Percentiles rank a stretch among this genome's conserved stretches.
Evolutionary conservation across 805 yeast species (phyloP).

Genomic region (Saturnispora mendoncae): DNA sequence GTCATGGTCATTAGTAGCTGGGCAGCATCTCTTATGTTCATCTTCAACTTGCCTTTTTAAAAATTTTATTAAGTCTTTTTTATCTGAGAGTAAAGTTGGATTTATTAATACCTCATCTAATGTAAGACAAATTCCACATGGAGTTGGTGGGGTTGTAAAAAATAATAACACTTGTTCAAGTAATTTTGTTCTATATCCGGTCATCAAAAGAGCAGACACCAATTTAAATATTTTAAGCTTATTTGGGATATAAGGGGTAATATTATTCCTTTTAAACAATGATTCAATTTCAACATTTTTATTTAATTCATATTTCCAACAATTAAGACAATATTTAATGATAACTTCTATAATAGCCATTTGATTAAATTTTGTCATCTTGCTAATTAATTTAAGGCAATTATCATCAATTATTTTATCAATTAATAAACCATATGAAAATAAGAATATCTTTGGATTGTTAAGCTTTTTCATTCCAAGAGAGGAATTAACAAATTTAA

Average conservation of each 20-base stretch:
- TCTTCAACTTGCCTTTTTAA: slow-evolving; percentile 15
- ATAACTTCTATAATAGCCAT: slow-evolving; percentile 33
- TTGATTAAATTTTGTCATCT: slow-evolving; percentile 14
- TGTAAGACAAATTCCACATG: slow-evolving; percentile 17
- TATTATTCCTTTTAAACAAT: slow-evolving; percentile 29
- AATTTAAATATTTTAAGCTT: slow-evolving; percentile 19
- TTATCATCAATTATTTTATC: slow-evolving; percentile 35
- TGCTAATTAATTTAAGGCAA: slow-evolving; percentile 23
- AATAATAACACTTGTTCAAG: slow-evolving; percentile 21
- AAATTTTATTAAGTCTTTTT: slow-evolving; percentile 16
- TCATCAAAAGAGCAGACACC: slow-evolving; percentile 11
- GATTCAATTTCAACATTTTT: slow-evolving; percentile 17
- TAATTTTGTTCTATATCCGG: slow-evolving; percentile 18
- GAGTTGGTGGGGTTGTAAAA: slow-evolving; percentile 21
- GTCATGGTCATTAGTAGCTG: slow-evolving; percentile 6
- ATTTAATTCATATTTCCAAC: slow-evolving; percentile 30
- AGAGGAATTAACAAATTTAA: slow-evolving; percentile 29
- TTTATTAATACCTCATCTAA: slow-evolving; percentile 14
- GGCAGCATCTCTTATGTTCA: slow-evolving; percentile 20
- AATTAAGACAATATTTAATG: slow-evolving; percentile 37
- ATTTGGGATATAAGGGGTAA: slow-evolving; percentile 19
- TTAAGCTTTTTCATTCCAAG: slow-evolving; percentile 24
- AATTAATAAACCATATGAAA: slow-evolving; percentile 32
- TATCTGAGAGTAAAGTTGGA: slow-evolving; percentile 5
- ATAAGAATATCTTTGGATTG: slow-evolving; percentile 32